A percentile compares a stretch with the other conserved stretches of the same genome.
Evolutionary conservation across 305 asterid species (phyloP).

Genomic region (Solanum hybrid): DNA sequence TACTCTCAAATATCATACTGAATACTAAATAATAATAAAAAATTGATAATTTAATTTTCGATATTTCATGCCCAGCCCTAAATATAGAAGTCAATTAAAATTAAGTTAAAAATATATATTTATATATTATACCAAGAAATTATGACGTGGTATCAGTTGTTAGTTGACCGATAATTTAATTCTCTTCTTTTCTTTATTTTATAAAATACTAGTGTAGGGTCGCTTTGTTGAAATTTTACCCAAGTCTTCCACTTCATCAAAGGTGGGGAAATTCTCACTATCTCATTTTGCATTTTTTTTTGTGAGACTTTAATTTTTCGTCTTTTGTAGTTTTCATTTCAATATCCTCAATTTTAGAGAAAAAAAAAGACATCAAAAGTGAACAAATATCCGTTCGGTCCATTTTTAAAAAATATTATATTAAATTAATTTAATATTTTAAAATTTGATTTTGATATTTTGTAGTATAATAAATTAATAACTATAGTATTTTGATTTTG

Average conservation of each 20-base stretch:
- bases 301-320: background rate
- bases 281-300: background rate
- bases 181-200: background rate
- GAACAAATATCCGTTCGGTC: background rate
- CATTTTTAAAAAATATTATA: background rate
- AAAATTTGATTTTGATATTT: background rate
- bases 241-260: background rate
- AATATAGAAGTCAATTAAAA: background rate
- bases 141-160: conserved; percentile 6
- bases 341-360: background rate
- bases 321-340: background rate
- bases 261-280: background rate
- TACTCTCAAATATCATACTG: background rate
- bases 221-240: conserved; percentile 7
- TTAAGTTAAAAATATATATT: too few species aligned
- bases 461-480: background rate
- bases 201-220: background rate
- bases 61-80: background rate
- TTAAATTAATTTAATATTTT: background rate
- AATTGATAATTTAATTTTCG: too few species aligned
- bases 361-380: background rate
- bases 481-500: background rate
- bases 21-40: too few species aligned
- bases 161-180: conserved; percentile 7
- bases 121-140: background rate